Conservation (phyloP, 1,139 yeast genomes). For the Hyphopichia khmerensis region DNA sequence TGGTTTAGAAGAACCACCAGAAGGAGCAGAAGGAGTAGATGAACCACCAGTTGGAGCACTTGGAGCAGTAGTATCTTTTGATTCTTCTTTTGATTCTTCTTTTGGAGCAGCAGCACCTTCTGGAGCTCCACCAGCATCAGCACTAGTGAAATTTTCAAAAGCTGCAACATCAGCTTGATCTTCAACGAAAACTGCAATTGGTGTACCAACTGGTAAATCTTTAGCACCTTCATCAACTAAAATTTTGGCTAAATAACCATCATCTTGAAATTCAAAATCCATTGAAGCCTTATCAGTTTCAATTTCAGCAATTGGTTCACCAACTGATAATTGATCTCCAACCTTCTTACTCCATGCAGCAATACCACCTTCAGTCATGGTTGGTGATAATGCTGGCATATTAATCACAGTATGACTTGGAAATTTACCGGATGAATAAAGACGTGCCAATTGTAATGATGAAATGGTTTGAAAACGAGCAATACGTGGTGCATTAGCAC, state of each 20-base stretch:
- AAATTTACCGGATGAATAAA: constrained; percentile 49
- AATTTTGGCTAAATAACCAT: constrained; percentile 91
- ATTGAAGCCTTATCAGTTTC: constrained; percentile 98
- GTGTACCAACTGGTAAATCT: constrained; percentile 90
- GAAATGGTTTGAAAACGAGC: constrained; percentile 14
- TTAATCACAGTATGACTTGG: constrained; percentile 71
- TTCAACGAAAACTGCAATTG: constrained; percentile 96
- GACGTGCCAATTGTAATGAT: constrained; percentile 33
- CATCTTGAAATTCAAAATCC: constrained; percentile 99
- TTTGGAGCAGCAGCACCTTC: constrained; percentile 34
- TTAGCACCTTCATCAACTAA: constrained; percentile 83
- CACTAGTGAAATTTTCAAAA: constrained; percentile 79
- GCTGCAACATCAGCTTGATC: constrained; percentile 82
- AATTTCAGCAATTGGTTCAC: constrained; percentile 93
- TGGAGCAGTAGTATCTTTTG: constrained; percentile 20
- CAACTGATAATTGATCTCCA: constrained; percentile 85
- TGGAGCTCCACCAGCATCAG: constrained; percentile 65
- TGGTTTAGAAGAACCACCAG: constrained; percentile 16
- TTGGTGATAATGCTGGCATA: constrained; percentile 95
- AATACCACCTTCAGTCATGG: constrained; percentile 94
- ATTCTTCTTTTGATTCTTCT: constrained; percentile 15
- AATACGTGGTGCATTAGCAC: constrained; percentile 15
- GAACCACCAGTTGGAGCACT: constrained; percentile 21
- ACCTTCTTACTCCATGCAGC: constrained; percentile 85
- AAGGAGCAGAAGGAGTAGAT: constrained; percentile 18